phyloP scores from a whole-genome alignment of 257 asterid species.

The Schizonepeta tenuifolia region DNA sequence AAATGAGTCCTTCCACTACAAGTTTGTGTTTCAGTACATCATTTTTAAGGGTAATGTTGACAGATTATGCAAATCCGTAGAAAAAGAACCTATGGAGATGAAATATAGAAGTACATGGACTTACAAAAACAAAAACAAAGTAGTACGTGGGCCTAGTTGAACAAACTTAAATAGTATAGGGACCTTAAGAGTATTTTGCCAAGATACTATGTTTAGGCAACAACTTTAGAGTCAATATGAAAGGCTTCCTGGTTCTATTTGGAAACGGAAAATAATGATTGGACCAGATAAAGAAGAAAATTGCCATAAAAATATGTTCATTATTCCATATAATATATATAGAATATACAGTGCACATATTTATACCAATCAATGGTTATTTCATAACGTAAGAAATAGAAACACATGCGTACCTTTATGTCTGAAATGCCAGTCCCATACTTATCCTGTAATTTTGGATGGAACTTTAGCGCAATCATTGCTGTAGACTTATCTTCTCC shows the following conservation, averaged over 20 bases:
- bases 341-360: not conserved
- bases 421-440: conserved; percentile 64
- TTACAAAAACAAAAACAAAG: no score
- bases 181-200: not conserved
- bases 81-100: not conserved
- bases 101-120: not conserved
- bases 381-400: not conserved
- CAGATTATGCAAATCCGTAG: not conserved
- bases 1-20: no score
- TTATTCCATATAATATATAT: not conserved
- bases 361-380: not conserved
- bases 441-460: conserved; percentile 73
- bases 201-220: not conserved
- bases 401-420: conserved; percentile 64
- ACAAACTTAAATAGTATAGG: not conserved
- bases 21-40: not conserved
- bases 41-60: not conserved
- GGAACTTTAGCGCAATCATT: conserved; percentile 66
- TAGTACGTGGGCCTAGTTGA: not conserved
- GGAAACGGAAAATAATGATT: not conserved
- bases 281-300: not conserved
- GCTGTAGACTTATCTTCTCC: conserved; percentile 66
- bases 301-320: no score
- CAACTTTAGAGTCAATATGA: not conserved
- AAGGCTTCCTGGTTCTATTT: not conserved